Evolutionary conservation across 2,329 filamentous ascomycete species (phyloP).

Genomic region (Dryadomyces sulphureus): DNA sequence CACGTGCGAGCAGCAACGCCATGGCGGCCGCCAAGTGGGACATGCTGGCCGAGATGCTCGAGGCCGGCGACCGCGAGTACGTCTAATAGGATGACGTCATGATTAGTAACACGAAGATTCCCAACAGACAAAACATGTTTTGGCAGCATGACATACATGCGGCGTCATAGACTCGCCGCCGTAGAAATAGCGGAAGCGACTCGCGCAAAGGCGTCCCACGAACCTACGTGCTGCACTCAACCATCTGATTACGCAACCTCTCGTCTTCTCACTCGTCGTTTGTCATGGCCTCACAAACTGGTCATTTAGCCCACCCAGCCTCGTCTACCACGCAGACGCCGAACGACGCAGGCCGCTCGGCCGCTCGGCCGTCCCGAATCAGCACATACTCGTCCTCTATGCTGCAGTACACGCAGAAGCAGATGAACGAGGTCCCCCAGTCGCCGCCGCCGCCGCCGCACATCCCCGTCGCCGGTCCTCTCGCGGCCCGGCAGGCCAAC

Average conservation of each 20-base stretch:
- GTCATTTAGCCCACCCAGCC: too few relatives aligned
- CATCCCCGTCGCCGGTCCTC: slow-evolving; percentile 6
- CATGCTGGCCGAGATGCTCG: slow-evolving; percentile 65
- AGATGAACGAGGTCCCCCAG: slow-evolving; percentile 43
- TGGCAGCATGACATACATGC: too few relatives aligned
- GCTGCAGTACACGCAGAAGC: slow-evolving; percentile 49
- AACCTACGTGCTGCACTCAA: too few relatives aligned
- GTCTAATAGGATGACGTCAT: too few relatives aligned
- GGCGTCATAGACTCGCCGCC: too few relatives aligned
- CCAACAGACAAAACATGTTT: too few relatives aligned
- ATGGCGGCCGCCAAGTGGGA: slow-evolving; percentile 52
- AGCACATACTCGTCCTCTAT: slow-evolving; percentile 41
- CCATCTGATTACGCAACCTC: too few relatives aligned
- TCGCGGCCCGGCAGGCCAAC: background rate
- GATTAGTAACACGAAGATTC: too few relatives aligned
- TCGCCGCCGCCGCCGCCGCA: slow-evolving; percentile 18
- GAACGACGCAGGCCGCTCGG: slow-evolving; percentile 7
- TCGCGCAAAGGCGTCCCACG: too few relatives aligned
- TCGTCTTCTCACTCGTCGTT: too few relatives aligned
- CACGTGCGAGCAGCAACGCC: slow-evolving; percentile 53
- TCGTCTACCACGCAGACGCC: background rate
- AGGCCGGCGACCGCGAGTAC: slow-evolving; percentile 29
- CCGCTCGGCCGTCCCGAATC: slow-evolving; percentile 14
- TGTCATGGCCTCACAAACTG: too few relatives aligned
- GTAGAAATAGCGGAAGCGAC: too few relatives aligned